Conservation (phyloP, 2,329 filamentous ascomycete species). For the Rutstroemia sydowiana region DNA sequence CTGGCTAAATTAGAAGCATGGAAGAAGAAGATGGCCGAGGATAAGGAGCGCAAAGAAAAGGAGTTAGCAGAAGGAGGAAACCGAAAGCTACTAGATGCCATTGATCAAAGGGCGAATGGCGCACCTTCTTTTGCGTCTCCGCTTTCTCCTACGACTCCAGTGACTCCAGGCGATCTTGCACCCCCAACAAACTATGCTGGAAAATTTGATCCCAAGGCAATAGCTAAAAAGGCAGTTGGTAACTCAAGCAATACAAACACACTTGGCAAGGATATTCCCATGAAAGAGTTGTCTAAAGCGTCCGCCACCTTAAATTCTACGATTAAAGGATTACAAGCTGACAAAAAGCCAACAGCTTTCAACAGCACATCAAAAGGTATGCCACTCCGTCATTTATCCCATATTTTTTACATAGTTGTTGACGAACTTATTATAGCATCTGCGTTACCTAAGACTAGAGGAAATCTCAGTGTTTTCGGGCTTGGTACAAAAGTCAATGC, state of each 20-base stretch:
- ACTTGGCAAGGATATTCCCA: conserved; percentile 47
- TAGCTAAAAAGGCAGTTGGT: conserved; percentile 68
- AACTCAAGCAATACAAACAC: conserved; percentile 47
- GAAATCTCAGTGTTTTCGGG: conserved; percentile 78
- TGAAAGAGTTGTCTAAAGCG: conserved; percentile 40
- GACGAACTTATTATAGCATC: conserved; percentile 31
- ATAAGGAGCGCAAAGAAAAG: conserved; percentile 65
- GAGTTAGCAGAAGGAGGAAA: conserved; percentile 58
- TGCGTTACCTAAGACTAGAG: conserved; percentile 57
- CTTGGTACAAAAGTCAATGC: conserved; percentile 59
- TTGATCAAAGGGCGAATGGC: conserved; percentile 59
- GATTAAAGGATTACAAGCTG: conserved; percentile 34
- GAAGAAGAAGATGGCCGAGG: conserved; percentile 80
- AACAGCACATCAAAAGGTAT: conserved; percentile 34
- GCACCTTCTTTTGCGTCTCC: conserved; percentile 40
- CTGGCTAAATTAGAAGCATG: conserved; percentile 79
- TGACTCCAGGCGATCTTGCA: conserved; percentile 40
- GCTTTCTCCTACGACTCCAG: conserved; percentile 41
- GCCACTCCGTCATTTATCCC: not conserved
- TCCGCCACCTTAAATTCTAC: conserved; percentile 35
- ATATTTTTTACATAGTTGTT: conserved; percentile 8
- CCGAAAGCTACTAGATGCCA: conserved; percentile 62
- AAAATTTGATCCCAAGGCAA: conserved; percentile 82
- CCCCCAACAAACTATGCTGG: conserved; percentile 58
- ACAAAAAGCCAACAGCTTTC: conserved; percentile 36